Evolutionary conservation across 345 rosid genomes (phyloP).

Genomic region (Eucalyptus cloeziana): DNA sequence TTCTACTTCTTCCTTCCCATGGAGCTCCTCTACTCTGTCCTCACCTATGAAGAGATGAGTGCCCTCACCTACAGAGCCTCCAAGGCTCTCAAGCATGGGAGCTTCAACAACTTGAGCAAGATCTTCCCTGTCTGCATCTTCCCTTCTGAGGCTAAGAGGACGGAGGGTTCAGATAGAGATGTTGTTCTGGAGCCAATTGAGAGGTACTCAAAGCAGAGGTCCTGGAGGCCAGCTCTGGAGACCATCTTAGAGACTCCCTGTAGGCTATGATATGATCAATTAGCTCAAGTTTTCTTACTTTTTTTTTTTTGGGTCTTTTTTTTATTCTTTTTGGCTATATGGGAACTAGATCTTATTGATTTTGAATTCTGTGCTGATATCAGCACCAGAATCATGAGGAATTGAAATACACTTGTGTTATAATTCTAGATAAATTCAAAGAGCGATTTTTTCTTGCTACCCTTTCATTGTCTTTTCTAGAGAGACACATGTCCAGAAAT

Average conservation of each 20-base stretch:
- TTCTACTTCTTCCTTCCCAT: constrained; percentile 51
- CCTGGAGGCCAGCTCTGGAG: constrained; percentile 55
- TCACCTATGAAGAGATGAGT: constrained; percentile 33
- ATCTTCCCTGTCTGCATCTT: constrained; percentile 34
- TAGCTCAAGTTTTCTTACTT: neutral
- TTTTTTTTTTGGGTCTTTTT: neutral
- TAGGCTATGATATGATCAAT: neutral
- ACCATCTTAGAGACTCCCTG: constrained; percentile 32
- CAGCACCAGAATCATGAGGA: neutral
- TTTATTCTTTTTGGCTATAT: neutral
- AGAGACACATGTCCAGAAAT: neutral
- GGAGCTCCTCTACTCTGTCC: constrained; percentile 44
- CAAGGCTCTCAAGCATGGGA: constrained; percentile 15
- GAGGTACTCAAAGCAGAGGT: constrained; percentile 28
- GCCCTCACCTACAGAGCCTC: constrained; percentile 17
- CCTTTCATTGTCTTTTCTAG: neutral
- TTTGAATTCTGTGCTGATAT: neutral
- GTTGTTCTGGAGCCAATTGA: neutral
- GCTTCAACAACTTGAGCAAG: constrained; percentile 12
- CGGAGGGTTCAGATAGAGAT: neutral
- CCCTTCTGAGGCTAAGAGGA: constrained; percentile 1
- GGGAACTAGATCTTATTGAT: neutral
- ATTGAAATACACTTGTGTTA: neutral
- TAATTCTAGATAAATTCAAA: neutral
- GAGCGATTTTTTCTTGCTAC: neutral